Evolutionary conservation across 2,329 filamentous ascomycete species (phyloP).

Genomic region (Arthrobotrys megalospora): DNA sequence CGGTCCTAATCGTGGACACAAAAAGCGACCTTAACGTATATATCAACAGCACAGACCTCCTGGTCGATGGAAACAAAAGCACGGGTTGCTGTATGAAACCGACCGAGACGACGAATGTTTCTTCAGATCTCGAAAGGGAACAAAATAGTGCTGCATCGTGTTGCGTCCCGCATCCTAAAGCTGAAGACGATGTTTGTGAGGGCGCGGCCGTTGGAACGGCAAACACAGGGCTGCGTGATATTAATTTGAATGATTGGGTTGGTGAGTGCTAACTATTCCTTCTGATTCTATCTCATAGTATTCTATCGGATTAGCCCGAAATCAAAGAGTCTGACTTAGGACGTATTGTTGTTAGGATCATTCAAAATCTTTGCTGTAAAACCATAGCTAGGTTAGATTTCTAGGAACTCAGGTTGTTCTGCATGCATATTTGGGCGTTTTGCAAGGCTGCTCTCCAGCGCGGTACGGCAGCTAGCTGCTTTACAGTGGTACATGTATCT

Average conservation of each 20-base stretch:
- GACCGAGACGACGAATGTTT: not conserved
- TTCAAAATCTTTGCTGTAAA: conserved; percentile 55
- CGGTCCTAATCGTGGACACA: conserved; percentile 37
- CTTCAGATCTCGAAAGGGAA: not conserved
- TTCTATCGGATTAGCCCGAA: too few species aligned
- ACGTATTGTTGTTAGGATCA: conserved; percentile 6
- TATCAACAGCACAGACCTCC: not conserved
- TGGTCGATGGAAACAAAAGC: not conserved
- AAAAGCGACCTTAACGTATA: conserved; percentile 42
- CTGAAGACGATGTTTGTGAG: not conserved
- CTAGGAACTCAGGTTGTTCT: too few species aligned
- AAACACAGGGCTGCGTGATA: not conserved
- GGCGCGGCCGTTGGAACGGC: not conserved
- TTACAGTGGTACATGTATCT: too few species aligned
- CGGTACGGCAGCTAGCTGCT: too few species aligned
- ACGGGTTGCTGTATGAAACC: conserved; percentile 4
- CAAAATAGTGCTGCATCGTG: not conserved
- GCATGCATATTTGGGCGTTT: too few species aligned
- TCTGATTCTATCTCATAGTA: not conserved
- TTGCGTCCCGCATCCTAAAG: conserved; percentile 3
- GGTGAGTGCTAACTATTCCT: conserved; percentile 25
- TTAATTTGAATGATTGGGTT: conserved; percentile 50
- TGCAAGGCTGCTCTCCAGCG: too few species aligned
- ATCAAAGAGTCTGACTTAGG: not conserved
- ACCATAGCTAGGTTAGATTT: too few species aligned